phyloP scores from a whole-genome alignment of 371 early-diverging fungal genomes.

The Mucor saturninus region DNA sequence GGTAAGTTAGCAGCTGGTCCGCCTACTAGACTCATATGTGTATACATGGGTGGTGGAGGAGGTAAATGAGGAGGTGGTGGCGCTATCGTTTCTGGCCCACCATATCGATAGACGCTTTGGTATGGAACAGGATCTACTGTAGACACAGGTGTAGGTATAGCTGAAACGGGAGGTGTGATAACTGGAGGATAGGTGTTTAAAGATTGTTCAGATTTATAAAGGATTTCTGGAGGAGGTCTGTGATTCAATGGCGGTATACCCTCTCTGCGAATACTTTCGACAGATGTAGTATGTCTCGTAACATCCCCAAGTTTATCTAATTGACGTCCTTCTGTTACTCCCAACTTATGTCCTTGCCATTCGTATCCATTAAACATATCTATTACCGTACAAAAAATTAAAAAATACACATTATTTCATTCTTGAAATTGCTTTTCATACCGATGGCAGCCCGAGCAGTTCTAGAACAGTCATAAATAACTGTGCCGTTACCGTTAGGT shows the following conservation, averaged over 20 bases:
- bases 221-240: constrained; percentile 11
- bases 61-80: constrained; percentile 25
- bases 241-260: neutral
- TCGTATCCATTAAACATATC: constrained; percentile 78
- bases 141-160: constrained; percentile 4
- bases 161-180: constrained; percentile 15
- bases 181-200: neutral
- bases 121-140: neutral
- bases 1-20: constrained; percentile 51
- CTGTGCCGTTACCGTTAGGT: constrained; percentile 78
- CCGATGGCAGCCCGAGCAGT: constrained; percentile 76
- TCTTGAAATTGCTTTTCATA: constrained; percentile 23
- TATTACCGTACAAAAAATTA: constrained; percentile 15
- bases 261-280: neutral
- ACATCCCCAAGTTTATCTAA: constrained; percentile 6
- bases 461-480: constrained; percentile 69
- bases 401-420: neutral
- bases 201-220: neutral
- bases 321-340: constrained; percentile 77
- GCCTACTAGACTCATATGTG: constrained; percentile 34
- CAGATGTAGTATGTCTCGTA: neutral
- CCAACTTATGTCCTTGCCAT: constrained; percentile 75
- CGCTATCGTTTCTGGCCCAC: neutral
- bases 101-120: constrained; percentile 25
- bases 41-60: constrained; percentile 27